These are phyloP conservation scores for Zarea fungicola DNA, from an alignment of 2,329 filamentous ascomycete species.

Conservation along the genomic window DNA sequence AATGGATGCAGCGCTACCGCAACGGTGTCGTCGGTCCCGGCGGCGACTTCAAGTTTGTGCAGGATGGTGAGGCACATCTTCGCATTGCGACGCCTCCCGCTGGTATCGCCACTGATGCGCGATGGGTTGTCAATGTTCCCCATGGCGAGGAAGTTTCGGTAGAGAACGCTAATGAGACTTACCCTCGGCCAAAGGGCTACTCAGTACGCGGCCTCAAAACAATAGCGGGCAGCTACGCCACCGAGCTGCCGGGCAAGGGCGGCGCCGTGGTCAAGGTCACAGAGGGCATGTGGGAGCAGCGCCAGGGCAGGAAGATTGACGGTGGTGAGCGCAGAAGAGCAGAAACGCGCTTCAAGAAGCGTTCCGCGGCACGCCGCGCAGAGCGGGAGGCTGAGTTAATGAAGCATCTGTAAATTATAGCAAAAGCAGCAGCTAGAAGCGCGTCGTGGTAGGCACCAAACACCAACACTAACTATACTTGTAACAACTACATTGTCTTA, in stretches of 20 bases:
- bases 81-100: slow-evolving; percentile 39
- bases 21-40: slow-evolving; percentile 73
- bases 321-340: slow-evolving; percentile 88
- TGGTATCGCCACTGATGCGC: slow-evolving; percentile 37
- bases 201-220: slow-evolving; percentile 61
- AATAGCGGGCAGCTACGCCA: slow-evolving; percentile 70
- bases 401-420: slow-evolving; percentile 25
- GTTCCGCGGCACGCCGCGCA: slow-evolving; percentile 72
- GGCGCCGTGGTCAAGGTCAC: slow-evolving; percentile 64
- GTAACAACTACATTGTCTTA: slow-evolving; percentile 9
- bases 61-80: slow-evolving; percentile 48
- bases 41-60: slow-evolving; percentile 72
- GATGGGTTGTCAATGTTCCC: slow-evolving; percentile 53
- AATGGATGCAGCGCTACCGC: slow-evolving; percentile 82
- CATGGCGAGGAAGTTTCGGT: slow-evolving; percentile 31
- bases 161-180: slow-evolving; percentile 6
- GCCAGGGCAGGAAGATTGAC: slow-evolving; percentile 84
- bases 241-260: slow-evolving; percentile 59
- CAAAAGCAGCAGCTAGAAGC: neutral
- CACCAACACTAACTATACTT: slow-evolving; percentile 3
- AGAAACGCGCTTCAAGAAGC: slow-evolving; percentile 81
- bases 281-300: slow-evolving; percentile 92
- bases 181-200: slow-evolving; percentile 41
- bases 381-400: slow-evolving; percentile 42
- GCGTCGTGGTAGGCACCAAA: neutral